Evolutionary conservation across 140 eudicot species (phyloP), one percentile per base, ranked within the genome.

Genomic region (Ambrosia hybrid): DNA sequence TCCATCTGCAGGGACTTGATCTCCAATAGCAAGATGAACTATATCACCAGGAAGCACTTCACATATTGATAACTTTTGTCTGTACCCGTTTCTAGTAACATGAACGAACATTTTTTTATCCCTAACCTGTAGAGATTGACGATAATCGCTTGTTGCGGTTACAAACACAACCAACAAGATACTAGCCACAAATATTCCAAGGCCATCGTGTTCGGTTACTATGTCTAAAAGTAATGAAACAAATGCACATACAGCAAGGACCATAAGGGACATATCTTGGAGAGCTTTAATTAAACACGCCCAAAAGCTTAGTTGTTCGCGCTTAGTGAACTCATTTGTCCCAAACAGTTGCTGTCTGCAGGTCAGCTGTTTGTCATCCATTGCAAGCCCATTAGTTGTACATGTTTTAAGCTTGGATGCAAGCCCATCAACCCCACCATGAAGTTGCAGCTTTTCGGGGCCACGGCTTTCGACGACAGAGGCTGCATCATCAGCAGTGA

Each of bases 251-350:
- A 75, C 88, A 6, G 83, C 93, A 53, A 92, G 96, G 68, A 92
- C 89, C 98, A 92, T 87, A 17, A 92, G 92, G 3, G 98, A 87
- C 96, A 89, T 92, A 63, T 92, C 98, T 21, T 92, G 96, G 30
- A 92, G 92, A n/a, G 98, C 95, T 84, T 92, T 95, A 90, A 86
- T 87, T 26, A 92, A 95, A 76, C 85, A 92, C 46, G 89, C 82
- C 89, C 86, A 92, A 78, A 89, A 43, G 48, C 48, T 43, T 43
- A 1, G 48, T 7, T 7, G 10, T 43, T 7, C 48, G 1, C 48
- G 10, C 56, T 82, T 90, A 48, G 87, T 76, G 79, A 92, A 92
- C 62, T 87, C 83, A 75, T 92, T 92, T 21, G 83, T 85, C 45
- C 98, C 98, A 67, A 53, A 92, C 30, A 87, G 73, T 65, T 79